phyloP scores from a whole-genome alignment of 106 monocot genomes.

The Posidonia australis region DNA sequence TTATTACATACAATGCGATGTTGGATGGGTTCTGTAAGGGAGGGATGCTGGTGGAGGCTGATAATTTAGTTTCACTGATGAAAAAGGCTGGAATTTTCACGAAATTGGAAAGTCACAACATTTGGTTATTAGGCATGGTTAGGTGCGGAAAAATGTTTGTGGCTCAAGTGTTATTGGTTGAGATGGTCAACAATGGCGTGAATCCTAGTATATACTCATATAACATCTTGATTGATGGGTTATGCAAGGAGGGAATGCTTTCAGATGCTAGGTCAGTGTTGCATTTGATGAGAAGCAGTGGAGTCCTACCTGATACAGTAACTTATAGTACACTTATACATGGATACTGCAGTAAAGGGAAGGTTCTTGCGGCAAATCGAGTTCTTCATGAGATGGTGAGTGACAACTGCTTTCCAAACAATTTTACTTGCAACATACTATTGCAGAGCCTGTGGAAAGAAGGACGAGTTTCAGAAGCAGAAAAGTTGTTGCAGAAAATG shows the following conservation, averaged over 20 bases:
- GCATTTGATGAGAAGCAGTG: slow-evolving; percentile 53
- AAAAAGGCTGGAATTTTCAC: slow-evolving; percentile 40
- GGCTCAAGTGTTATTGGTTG: slow-evolving; percentile 41
- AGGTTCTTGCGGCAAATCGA: slow-evolving; percentile 35
- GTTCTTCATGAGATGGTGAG: slow-evolving; percentile 70
- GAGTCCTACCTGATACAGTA: slow-evolving; percentile 50
- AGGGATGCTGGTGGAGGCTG: slow-evolving; percentile 56
- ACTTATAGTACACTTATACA: slow-evolving; percentile 74
- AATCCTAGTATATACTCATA: slow-evolving; percentile 51
- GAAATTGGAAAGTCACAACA: slow-evolving; percentile 58
- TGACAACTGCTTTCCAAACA: slow-evolving; percentile 52
- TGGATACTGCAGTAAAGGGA: slow-evolving; percentile 64
- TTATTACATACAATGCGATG: slow-evolving; percentile 57
- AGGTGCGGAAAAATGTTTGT: slow-evolving; percentile 48
- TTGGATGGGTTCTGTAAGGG: slow-evolving; percentile 59
- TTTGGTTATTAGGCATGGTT: slow-evolving; percentile 70
- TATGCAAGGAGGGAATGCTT: slow-evolving; percentile 71
- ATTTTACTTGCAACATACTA: slow-evolving; percentile 76
- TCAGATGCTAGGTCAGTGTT: slow-evolving; percentile 45
- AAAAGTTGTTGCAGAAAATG: slow-evolving; percentile 63
- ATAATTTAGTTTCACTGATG: slow-evolving; percentile 49
- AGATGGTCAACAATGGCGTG: slow-evolving; percentile 48
- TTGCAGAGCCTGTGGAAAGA: slow-evolving; percentile 82
- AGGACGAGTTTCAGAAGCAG: slow-evolving; percentile 68
- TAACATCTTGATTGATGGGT: slow-evolving; percentile 74